A percentile compares a stretch with the other conserved stretches of the same genome.
Conservation (phyloP, 768 basidiomycete genomes). For the Zangia roseola region DNA sequence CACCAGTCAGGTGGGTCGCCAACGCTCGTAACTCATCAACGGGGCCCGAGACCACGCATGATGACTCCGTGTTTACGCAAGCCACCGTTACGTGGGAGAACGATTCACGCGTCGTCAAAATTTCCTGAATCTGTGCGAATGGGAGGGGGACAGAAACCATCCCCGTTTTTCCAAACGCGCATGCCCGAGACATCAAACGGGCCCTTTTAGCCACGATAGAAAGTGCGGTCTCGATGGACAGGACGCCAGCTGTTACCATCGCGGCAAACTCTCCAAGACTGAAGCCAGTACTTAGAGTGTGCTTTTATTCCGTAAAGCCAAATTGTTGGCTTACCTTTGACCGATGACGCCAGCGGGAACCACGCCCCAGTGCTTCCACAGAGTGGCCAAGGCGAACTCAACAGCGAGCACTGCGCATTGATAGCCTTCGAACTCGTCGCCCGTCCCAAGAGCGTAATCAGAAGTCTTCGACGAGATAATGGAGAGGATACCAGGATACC, state of each 20-base stretch:
- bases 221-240: slow-evolving; percentile 57
- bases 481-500: slow-evolving; percentile 50
- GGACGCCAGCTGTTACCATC: slow-evolving; percentile 58
- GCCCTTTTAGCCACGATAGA: slow-evolving; percentile 56
- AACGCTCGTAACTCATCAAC: slow-evolving; percentile 42
- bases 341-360: slow-evolving; percentile 61
- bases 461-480: slow-evolving; percentile 36
- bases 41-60: slow-evolving; percentile 62
- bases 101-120: slow-evolving; percentile 32
- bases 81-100: slow-evolving; percentile 48
- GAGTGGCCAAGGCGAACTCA: slow-evolving; percentile 56
- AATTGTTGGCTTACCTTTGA: slow-evolving; percentile 54
- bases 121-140: slow-evolving; percentile 31
- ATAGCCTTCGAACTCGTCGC: slow-evolving; percentile 43
- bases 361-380: slow-evolving; percentile 74
- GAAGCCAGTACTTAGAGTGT: slow-evolving; percentile 1
- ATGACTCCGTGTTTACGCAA: slow-evolving; percentile 59
- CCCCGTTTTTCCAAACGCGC: slow-evolving; percentile 44
- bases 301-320: background rate
- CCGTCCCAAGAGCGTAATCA: slow-evolving; percentile 19
- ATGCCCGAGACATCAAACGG: slow-evolving; percentile 52
- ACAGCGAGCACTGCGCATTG: slow-evolving; percentile 60
- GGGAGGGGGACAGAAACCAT: slow-evolving; percentile 59
- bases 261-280: slow-evolving; percentile 80
- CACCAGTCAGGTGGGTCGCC: slow-evolving; percentile 38